These are phyloP conservation scores for Lipomyces spencermartinsiae DNA, from an alignment of 805 yeast genomes.

Conservation along the genomic window DNA sequence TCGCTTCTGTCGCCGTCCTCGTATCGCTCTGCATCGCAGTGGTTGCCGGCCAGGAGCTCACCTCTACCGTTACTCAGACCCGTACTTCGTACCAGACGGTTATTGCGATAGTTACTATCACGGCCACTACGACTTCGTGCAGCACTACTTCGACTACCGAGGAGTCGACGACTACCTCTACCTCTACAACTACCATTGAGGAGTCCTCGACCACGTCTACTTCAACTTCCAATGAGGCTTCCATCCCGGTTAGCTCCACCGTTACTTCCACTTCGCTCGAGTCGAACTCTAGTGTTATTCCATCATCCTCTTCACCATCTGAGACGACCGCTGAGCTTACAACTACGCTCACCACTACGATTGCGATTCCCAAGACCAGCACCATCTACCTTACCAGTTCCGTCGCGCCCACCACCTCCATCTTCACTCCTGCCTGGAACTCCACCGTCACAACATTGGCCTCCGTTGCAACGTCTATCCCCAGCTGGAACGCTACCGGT, in stretches of 20 bases:
- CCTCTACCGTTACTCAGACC: conserved; percentile 9
- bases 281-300: neutral
- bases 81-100: neutral
- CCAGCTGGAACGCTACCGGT: neutral
- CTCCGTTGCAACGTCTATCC: neutral
- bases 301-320: neutral
- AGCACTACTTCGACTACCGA: conserved; percentile 1
- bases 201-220: neutral
- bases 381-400: conserved; percentile 17
- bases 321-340: neutral
- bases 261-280: neutral
- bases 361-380: neutral
- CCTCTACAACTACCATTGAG: neutral
- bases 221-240: neutral
- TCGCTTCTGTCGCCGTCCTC: conserved; percentile 7
- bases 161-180: neutral
- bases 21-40: conserved; percentile 6
- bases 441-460: neutral
- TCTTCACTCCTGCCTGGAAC: neutral
- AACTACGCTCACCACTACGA: neutral
- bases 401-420: conserved; percentile 16
- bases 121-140: conserved; percentile 9
- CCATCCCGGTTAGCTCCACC: neutral
- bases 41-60: conserved; percentile 21
- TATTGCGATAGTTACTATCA: conserved; percentile 9